Conservation (phyloP, 164 flowering plant genomes). For the Euptelea pleiosperma region DNA sequence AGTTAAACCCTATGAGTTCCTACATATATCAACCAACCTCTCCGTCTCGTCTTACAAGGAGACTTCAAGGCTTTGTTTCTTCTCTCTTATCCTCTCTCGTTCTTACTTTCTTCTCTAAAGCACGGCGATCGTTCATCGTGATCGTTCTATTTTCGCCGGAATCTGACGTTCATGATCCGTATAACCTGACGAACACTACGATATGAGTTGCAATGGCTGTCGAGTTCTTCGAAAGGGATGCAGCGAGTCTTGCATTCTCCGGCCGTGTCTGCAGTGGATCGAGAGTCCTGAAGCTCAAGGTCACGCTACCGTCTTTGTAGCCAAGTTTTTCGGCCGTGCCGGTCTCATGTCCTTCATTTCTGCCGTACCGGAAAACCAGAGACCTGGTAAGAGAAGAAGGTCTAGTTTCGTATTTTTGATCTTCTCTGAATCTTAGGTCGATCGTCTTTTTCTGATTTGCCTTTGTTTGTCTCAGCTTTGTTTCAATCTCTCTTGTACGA, state of each 20-base stretch:
- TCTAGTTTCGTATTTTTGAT: not conserved
- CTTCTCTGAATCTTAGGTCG: not conserved
- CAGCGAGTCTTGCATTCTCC: conserved; percentile 63
- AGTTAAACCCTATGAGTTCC: too few species aligned
- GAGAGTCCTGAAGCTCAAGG: conserved; percentile 65
- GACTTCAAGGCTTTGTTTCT: too few species aligned
- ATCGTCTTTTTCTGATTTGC: not conserved
- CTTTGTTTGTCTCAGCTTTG: conserved; percentile 38
- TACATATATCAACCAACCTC: too few species aligned
- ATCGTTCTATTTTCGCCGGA: not conserved
- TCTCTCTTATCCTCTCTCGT: conserved; percentile 6
- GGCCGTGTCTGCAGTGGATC: conserved; percentile 67
- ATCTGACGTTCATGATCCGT: not conserved
- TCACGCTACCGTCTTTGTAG: conserved; percentile 77
- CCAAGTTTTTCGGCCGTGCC: conserved; percentile 86
- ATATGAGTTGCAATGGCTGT: conserved; percentile 93
- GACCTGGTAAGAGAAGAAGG: conserved; percentile 46
- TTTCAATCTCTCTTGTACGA: conserved; percentile 71
- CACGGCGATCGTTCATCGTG: too few species aligned
- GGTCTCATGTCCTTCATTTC: conserved; percentile 76
- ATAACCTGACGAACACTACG: not conserved
- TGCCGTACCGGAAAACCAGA: conserved; percentile 52
- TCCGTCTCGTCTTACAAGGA: too few species aligned
- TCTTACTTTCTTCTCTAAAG: not conserved
- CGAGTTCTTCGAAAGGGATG: conserved; percentile 78